These are phyloP conservation scores for Kodamaea leandrae DNA, from an alignment of 805 yeast species.

Conservation along the genomic window DNA sequence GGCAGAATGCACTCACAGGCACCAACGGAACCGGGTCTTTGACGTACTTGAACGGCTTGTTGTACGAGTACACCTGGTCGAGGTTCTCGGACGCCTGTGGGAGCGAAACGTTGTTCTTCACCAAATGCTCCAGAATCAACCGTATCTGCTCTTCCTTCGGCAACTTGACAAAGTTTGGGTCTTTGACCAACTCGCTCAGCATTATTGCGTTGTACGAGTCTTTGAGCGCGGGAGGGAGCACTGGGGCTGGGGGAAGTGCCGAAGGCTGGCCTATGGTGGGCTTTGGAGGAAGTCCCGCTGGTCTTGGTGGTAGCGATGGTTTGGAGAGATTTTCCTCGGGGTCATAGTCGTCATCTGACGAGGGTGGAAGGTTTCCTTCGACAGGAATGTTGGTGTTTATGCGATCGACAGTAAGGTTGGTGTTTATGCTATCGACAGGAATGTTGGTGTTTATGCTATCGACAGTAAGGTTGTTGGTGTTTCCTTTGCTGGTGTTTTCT, in stretches of 20 bases:
- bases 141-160: conserved; percentile 32
- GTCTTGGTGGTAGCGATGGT: conserved; percentile 10
- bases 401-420: no score
- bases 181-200: conserved; percentile 33
- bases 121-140: conserved; percentile 35
- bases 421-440: no score
- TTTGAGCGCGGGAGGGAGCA: conserved; percentile 17
- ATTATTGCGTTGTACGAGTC: conserved; percentile 38
- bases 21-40: conserved; percentile 32
- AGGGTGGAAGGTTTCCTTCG: no score
- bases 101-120: conserved; percentile 33
- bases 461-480: no score
- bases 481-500: no score
- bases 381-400: no score
- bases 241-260: conserved; percentile 8
- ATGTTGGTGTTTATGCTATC: no score
- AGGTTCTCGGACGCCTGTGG: conserved; percentile 24
- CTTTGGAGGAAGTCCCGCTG: conserved; percentile 28
- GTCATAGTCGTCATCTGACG: conserved; percentile 13
- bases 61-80: conserved; percentile 46
- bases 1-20: conserved; percentile 45
- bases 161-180: conserved; percentile 38
- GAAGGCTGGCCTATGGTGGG: conserved; percentile 18
- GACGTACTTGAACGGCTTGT: conserved; percentile 32
- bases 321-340: conserved; percentile 11